Evolutionary conservation across 129 eudicot species (phyloP).

Genomic region (Lonicera japonica): DNA sequence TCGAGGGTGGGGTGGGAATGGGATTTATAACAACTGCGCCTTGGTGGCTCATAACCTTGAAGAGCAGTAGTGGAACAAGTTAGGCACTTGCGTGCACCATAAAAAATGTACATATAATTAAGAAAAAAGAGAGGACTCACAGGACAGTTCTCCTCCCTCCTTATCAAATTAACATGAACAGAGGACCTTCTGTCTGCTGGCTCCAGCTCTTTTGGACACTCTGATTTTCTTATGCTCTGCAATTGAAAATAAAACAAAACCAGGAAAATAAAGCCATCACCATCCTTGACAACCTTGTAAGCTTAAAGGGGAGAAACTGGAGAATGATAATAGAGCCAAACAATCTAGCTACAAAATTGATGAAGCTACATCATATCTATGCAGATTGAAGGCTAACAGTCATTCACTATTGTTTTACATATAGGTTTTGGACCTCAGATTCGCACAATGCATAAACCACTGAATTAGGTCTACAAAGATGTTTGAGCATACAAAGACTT

Average conservation of each 20-base stretch:
- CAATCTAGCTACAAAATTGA: neutral
- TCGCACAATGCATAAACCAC: neutral
- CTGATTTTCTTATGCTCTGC: constrained; percentile 82
- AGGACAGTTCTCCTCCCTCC: constrained; percentile 59
- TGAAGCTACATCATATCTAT: neutral
- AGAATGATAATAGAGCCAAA: neutral
- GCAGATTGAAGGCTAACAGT: neutral
- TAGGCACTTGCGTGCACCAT: neutral
- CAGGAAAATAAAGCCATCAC: neutral
- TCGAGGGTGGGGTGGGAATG: no score
- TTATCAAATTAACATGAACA: constrained; percentile 69
- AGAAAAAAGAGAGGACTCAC: constrained; percentile 38
- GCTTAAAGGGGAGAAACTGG: neutral
- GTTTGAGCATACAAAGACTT: no score
- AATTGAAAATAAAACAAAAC: constrained; percentile 10
- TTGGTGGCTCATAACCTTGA: no score
- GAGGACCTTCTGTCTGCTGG: constrained; percentile 64
- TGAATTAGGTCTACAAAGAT: neutral
- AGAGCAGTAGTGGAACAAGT: neutral
- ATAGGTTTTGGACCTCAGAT: neutral
- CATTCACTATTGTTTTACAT: neutral
- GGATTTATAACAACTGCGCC: no score
- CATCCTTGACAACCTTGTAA: neutral
- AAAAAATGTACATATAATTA: neutral
- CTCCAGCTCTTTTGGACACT: constrained; percentile 95